Conservation (phyloP, 108 stramenopile genomes). For the Pseudonitzschia pungens region DNA sequence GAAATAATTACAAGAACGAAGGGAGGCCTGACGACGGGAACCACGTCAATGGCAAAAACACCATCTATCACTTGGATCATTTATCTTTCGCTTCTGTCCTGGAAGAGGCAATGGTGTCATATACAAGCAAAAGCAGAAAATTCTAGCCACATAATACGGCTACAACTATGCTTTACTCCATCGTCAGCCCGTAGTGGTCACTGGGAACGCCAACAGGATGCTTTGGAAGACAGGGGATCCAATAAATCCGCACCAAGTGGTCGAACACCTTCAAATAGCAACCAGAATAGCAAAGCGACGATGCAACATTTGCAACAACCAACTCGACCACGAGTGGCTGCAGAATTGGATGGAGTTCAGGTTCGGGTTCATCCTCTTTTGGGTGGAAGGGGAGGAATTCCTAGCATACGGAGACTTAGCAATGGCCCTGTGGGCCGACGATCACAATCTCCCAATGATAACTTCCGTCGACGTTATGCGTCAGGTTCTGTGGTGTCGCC, state of each 20-base stretch:
- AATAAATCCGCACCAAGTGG: background rate
- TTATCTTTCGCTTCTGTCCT: constrained; percentile 34
- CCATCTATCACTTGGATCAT: constrained; percentile 51
- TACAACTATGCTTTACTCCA: constrained; percentile 61
- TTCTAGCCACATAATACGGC: constrained; percentile 17
- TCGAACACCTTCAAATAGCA: background rate
- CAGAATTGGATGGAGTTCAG: constrained; percentile 46
- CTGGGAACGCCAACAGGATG: constrained; percentile 46
- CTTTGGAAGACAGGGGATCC: background rate
- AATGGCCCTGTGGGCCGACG: background rate
- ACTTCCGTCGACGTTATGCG: background rate
- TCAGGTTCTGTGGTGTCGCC: constrained; percentile 9
- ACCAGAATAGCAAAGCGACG: background rate
- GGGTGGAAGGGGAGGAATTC: constrained; percentile 15
- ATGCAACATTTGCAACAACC: constrained; percentile 24
- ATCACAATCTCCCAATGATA: constrained; percentile 2
- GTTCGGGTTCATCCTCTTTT: constrained; percentile 54
- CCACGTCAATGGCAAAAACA: background rate
- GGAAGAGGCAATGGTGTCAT: constrained; percentile 18
- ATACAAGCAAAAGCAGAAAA: background rate
- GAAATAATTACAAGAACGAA: constrained; percentile 9
- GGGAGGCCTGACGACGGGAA: background rate
- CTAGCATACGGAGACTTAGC: background rate
- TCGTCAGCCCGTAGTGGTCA: constrained; percentile 54
- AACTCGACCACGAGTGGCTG: constrained; percentile 27